Evolutionary conservation across 805 yeast genomes (phyloP).

Genomic region (Maudiozyma bulderi): DNA sequence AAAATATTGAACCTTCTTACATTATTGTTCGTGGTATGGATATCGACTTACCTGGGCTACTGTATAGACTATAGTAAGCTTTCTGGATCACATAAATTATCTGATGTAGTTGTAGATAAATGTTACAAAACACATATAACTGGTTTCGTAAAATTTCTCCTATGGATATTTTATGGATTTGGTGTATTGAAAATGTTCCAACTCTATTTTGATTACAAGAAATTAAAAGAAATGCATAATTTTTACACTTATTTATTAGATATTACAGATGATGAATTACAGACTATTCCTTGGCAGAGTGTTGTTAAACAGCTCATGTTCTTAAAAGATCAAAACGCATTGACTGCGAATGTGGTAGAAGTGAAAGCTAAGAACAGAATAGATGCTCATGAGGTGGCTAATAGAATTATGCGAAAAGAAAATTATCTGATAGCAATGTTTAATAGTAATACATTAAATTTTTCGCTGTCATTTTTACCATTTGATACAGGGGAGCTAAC

Average conservation of each 20-base stretch:
- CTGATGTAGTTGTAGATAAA: constrained; percentile 31
- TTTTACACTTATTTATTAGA: constrained; percentile 67
- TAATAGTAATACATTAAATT: constrained; percentile 64
- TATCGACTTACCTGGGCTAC: constrained; percentile 69
- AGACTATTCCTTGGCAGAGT: constrained; percentile 87
- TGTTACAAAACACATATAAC: constrained; percentile 38
- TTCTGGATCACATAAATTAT: constrained; percentile 22
- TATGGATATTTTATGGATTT: constrained; percentile 52
- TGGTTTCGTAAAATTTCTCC: constrained; percentile 43
- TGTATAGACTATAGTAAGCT: constrained; percentile 64
- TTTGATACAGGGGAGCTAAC: constrained; percentile 46
- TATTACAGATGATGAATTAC: constrained; percentile 71
- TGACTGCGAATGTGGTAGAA: constrained; percentile 40
- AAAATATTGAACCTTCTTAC: constrained; percentile 61
- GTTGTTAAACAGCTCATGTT: constrained; percentile 68
- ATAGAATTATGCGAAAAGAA: constrained; percentile 90
- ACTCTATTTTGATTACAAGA: constrained; percentile 51
- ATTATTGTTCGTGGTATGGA: constrained; percentile 65
- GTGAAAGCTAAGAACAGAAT: constrained; percentile 62
- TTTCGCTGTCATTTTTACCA: constrained; percentile 48
- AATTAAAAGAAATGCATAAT: constrained; percentile 61
- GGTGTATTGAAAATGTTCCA: constrained; percentile 45
- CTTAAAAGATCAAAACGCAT: constrained; percentile 71
- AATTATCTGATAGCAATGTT: constrained; percentile 86
- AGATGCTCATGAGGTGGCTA: constrained; percentile 91